Evolutionary conservation across 2,329 filamentous ascomycete species (phyloP).

Genomic region (Knufia petricola): DNA sequence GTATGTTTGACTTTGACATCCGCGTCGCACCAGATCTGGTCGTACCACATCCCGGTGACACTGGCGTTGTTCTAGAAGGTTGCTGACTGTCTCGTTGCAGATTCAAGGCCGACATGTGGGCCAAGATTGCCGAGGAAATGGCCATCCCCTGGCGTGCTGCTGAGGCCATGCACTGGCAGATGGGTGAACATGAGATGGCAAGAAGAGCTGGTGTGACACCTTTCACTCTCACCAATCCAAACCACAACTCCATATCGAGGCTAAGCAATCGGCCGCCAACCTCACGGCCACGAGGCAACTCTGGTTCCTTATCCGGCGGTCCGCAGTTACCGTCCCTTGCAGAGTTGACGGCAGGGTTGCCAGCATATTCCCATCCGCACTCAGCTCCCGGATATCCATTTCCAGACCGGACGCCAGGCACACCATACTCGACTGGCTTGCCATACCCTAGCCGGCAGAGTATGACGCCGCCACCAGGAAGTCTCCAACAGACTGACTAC

Average conservation of each 20-base stretch:
- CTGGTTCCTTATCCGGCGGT: conserved; percentile 27
- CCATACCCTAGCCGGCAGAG: neutral
- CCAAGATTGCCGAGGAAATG: conserved; percentile 90
- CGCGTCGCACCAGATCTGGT: conserved; percentile 18
- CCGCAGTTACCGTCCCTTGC: conserved; percentile 36
- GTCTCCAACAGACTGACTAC: conserved; percentile 5
- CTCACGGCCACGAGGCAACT: conserved; percentile 32
- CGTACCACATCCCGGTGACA: neutral
- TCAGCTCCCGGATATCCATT: conserved; percentile 11
- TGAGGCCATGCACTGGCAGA: conserved; percentile 96
- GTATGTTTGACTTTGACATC: conserved; percentile 50
- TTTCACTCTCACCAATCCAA: conserved; percentile 56
- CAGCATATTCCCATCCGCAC: conserved; percentile 33
- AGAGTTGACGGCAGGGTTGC: conserved; percentile 38
- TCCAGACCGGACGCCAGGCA: conserved; percentile 4
- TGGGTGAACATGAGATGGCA: conserved; percentile 90
- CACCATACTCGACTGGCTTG: conserved; percentile 2
- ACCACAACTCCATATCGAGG: neutral
- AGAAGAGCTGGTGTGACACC: conserved; percentile 80
- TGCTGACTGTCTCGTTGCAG: conserved; percentile 39
- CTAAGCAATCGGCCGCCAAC: conserved; percentile 28
- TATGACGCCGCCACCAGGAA: conserved; percentile 1
- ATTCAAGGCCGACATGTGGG: conserved; percentile 98
- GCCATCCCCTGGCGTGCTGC: conserved; percentile 88
- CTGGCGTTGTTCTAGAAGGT: neutral